Conservation (phyloP, 2,329 filamentous ascomycete species). For the Colletotrichum tofieldiae region DNA sequence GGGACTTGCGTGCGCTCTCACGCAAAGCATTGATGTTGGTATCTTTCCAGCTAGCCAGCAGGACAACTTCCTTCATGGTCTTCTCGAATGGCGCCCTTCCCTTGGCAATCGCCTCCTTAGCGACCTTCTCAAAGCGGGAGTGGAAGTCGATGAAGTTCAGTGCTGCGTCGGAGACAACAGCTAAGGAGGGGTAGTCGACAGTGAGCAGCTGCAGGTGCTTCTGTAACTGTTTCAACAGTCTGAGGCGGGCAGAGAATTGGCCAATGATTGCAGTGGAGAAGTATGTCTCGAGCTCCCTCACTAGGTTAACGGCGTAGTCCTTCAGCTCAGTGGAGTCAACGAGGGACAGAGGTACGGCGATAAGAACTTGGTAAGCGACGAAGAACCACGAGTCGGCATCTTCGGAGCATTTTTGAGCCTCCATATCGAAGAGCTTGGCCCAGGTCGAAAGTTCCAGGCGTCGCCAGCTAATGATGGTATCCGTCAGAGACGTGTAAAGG, state of each 20-base stretch:
- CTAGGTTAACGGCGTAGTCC: constrained; percentile 76
- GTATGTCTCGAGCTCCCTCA: constrained; percentile 85
- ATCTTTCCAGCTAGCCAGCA: constrained; percentile 97
- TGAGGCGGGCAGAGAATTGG: constrained; percentile 82
- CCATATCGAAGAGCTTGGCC: constrained; percentile 89
- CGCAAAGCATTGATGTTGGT: constrained; percentile 92
- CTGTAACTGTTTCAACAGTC: constrained; percentile 76
- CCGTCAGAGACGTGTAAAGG: constrained; percentile 84
- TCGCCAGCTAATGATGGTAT: constrained; percentile 89
- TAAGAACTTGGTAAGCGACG: constrained; percentile 90
- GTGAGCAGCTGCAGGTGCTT: constrained; percentile 76
- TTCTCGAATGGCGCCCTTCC: constrained; percentile 87
- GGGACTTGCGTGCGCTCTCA: constrained; percentile 91
- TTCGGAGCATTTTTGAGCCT: constrained; percentile 81
- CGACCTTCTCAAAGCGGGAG: constrained; percentile 76
- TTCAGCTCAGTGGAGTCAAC: constrained; percentile 72
- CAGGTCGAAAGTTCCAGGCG: constrained; percentile 93
- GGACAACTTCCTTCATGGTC: constrained; percentile 91
- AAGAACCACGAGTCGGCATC: constrained; percentile 97
- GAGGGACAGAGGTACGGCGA: constrained; percentile 81
- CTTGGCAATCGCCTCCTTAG: constrained; percentile 75
- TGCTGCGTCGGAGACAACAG: constrained; percentile 75
- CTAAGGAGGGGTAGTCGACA: constrained; percentile 71
- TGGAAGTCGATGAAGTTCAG: constrained; percentile 85
- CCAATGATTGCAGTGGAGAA: constrained; percentile 85